phyloP scores from a whole-genome alignment of 768 basidiomycete genomes.

The Butyriboletus loyo region DNA sequence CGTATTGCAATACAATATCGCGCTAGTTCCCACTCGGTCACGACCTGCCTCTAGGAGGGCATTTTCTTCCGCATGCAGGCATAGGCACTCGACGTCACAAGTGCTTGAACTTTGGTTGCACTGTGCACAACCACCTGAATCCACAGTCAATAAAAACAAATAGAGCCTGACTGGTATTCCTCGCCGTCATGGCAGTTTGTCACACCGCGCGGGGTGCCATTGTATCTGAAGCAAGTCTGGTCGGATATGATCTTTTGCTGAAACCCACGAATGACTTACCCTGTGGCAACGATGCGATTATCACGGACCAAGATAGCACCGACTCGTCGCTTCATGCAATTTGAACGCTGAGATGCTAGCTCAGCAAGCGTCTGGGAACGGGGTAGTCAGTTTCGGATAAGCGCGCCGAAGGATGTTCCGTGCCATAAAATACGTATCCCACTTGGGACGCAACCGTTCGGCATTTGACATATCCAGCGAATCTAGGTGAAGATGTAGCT shows the following conservation, averaged over 20 bases:
- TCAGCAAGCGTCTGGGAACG: conserved; percentile 73
- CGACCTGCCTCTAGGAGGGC: conserved; percentile 91
- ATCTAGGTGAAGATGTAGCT: conserved; percentile 63
- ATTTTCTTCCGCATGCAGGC: conserved; percentile 97
- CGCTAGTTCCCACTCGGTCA: conserved; percentile 77
- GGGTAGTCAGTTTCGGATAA: conserved; percentile 3
- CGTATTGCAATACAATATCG: conserved; percentile 99
- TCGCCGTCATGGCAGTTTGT: conserved; percentile 67
- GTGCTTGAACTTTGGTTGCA: conserved; percentile 61
- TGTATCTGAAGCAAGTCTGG: conserved; percentile 59
- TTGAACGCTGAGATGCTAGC: conserved; percentile 84
- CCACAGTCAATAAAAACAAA: conserved; percentile 46
- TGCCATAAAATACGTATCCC: conserved; percentile 99
- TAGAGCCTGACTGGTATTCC: not conserved
- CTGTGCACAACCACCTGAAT: conserved; percentile 82
- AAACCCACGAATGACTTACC: conserved; percentile 41
- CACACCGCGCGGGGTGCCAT: conserved; percentile 91
- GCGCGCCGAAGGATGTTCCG: conserved; percentile 12
- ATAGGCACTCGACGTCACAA: conserved; percentile 75
- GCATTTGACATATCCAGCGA: conserved; percentile 64
- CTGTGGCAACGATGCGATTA: conserved; percentile 74
- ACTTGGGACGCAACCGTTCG: conserved; percentile 79
- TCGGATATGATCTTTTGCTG: not conserved
- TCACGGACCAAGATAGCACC: conserved; percentile 91
- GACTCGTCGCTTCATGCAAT: conserved; percentile 97